These are phyloP conservation scores for Lasiodiplodia hormozganensis DNA, from an alignment of 2,329 filamentous ascomycete genomes.

Conservation along the genomic window DNA sequence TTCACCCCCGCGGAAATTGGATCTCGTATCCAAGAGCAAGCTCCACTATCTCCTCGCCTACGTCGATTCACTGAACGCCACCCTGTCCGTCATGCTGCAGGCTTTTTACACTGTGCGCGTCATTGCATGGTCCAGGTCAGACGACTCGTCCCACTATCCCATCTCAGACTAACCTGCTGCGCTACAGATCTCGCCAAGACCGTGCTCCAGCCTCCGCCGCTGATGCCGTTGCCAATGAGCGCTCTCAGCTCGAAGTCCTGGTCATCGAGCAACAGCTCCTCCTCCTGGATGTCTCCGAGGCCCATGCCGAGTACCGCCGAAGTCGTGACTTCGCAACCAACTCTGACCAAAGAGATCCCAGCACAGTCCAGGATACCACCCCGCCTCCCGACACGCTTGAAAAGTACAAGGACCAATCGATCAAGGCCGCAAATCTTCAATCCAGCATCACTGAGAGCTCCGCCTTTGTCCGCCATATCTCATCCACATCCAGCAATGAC, in stretches of 20 bases:
- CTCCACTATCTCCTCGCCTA: slow-evolving; percentile 44
- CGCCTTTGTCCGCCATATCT: slow-evolving; percentile 11
- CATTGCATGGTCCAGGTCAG: slow-evolving; percentile 48
- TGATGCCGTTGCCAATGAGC: slow-evolving; percentile 45
- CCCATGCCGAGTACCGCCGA: slow-evolving; percentile 14
- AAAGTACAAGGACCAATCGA: slow-evolving; percentile 22
- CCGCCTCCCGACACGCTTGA: slow-evolving; percentile 16
- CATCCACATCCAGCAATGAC: slow-evolving; percentile 14
- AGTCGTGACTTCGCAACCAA: slow-evolving; percentile 21
- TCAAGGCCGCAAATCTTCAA: neutral
- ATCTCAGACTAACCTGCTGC: neutral
- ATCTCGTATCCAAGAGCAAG: slow-evolving; percentile 33
- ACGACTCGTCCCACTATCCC: neutral
- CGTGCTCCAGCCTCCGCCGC: slow-evolving; percentile 32
- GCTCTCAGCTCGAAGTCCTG: slow-evolving; percentile 44
- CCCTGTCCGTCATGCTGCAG: slow-evolving; percentile 47
- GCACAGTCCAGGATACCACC: neutral
- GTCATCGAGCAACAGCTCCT: slow-evolving; percentile 50
- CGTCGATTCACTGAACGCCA: slow-evolving; percentile 44
- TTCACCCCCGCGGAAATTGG: slow-evolving; percentile 30
- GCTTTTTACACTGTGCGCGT: slow-evolving; percentile 47
- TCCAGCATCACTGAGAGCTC: slow-evolving; percentile 15
- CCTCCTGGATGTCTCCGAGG: slow-evolving; percentile 36
- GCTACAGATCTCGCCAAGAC: slow-evolving; percentile 22
- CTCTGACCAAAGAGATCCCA: slow-evolving; percentile 21